These are phyloP conservation scores for Aurantiochytrium sp. DNA, from an alignment of 108 stramenopile genomes.

Conservation along the genomic window DNA sequence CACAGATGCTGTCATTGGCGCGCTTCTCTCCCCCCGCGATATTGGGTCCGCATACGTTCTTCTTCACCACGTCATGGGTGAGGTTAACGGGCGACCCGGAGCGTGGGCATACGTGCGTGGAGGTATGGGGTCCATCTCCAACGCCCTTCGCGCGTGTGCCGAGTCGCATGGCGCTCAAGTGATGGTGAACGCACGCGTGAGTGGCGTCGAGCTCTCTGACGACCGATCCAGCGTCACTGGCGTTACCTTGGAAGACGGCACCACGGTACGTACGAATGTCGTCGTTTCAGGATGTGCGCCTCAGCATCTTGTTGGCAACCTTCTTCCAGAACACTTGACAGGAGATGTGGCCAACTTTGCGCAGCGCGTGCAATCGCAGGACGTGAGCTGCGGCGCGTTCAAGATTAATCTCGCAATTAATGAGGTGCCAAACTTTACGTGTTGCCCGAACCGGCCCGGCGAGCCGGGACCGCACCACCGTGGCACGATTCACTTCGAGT, in stretches of 20 bases:
- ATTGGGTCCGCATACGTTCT: conserved; percentile 42
- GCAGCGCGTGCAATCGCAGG: background rate
- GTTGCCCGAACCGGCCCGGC: background rate
- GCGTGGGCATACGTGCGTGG: conserved; percentile 33
- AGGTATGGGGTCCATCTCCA: conserved; percentile 36
- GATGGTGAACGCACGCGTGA: background rate
- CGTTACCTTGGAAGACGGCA: background rate
- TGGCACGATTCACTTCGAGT: conserved; percentile 37
- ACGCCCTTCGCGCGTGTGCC: conserved; percentile 22
- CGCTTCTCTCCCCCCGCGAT: background rate
- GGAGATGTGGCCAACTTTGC: background rate
- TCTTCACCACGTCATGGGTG: conserved; percentile 45
- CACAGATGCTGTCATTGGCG: conserved; percentile 43
- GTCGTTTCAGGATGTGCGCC: conserved; percentile 18
- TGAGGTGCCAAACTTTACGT: conserved; percentile 18
- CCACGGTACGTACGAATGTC: background rate
- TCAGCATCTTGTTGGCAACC: background rate
- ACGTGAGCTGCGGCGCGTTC: conserved; percentile 24
- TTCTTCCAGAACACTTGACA: conserved; percentile 13
- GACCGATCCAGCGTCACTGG: background rate
- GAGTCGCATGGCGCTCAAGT: conserved; percentile 7
- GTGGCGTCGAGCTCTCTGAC: background rate
- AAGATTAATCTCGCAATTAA: conserved; percentile 36
- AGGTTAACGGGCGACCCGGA: conserved; percentile 23
- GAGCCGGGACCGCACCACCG: conserved; percentile 23